These are phyloP conservation scores for Leccinum variicolor DNA, from an alignment of 768 basidiomycete genomes.

Conservation along the genomic window DNA sequence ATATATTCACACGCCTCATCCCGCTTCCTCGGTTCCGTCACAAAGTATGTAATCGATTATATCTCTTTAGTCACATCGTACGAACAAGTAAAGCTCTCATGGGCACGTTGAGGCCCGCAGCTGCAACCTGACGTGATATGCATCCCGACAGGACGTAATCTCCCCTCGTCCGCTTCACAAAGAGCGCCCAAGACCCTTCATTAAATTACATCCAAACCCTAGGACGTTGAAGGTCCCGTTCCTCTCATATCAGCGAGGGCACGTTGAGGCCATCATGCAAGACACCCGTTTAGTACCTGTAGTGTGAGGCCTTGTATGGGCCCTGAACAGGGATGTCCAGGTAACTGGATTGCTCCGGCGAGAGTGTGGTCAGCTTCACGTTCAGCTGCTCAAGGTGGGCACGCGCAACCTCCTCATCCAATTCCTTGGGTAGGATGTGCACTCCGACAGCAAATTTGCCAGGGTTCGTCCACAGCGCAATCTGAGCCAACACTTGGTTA, in stretches of 20 bases:
- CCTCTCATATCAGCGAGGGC: conserved; percentile 59
- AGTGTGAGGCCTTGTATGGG: conserved; percentile 72
- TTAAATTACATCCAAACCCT: conserved; percentile 43
- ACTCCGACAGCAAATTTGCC: conserved; percentile 95
- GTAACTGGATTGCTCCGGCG: conserved; percentile 77
- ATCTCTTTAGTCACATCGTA: not conserved
- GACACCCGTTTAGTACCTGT: conserved; percentile 41
- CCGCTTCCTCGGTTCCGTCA: not conserved
- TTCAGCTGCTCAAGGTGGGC: conserved; percentile 90
- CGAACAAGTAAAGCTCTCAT: not conserved
- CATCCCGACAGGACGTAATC: conserved; percentile 15
- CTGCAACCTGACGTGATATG: conserved; percentile 11
- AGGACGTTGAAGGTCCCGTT: conserved; percentile 70
- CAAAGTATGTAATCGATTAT: not conserved
- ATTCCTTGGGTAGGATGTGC: conserved; percentile 97
- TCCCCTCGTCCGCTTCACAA: conserved; percentile 28
- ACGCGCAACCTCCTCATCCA: conserved; percentile 98
- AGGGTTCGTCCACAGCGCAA: conserved; percentile 93
- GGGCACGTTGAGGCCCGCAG: conserved; percentile 38
- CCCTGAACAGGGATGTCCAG: conserved; percentile 86
- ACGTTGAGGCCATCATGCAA: conserved; percentile 70
- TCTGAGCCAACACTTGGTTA: conserved; percentile 98
- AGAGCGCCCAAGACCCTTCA: conserved; percentile 48
- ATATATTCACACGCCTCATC: conserved; percentile 2
- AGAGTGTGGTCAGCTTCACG: conserved; percentile 86